Percentiles rank a stretch among this genome's conserved stretches.
These are phyloP conservation scores for Ustilago nuda DNA, from an alignment of 1,284 basidiomycete genomes.

Conservation along the genomic window DNA sequence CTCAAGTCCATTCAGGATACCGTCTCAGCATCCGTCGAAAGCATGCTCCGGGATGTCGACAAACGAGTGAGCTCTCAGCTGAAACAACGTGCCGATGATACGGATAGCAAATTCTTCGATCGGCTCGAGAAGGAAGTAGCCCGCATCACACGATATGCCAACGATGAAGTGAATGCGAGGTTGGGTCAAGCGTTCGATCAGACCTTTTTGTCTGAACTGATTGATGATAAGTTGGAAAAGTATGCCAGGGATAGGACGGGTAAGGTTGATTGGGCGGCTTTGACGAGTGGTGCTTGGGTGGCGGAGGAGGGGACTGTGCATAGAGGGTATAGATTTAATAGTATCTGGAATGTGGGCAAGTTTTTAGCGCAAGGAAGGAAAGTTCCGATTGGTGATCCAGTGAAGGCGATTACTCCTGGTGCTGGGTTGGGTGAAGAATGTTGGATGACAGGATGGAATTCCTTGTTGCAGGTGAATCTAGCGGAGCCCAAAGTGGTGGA, in stretches of 20 bases:
- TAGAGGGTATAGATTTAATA: conserved; percentile 38
- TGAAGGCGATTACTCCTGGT: conserved; percentile 47
- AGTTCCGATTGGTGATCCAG: conserved; percentile 43
- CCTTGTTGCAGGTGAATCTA: conserved; percentile 36
- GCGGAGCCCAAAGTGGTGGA: conserved; percentile 36
- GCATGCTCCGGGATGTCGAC: conserved; percentile 45
- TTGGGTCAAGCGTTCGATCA: conserved; percentile 42
- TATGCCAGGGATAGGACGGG: conserved; percentile 40
- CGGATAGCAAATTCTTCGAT: conserved; percentile 31
- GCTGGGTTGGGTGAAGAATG: conserved; percentile 23
- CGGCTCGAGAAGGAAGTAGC: conserved; percentile 33
- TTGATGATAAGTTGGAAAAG: conserved; percentile 31
- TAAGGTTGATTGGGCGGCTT: conserved; percentile 29
- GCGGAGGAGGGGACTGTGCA: conserved; percentile 38
- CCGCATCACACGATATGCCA: conserved; percentile 38
- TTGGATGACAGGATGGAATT: conserved; percentile 49
- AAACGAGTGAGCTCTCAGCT: conserved; percentile 34
- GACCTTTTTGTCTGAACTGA: conserved; percentile 33
- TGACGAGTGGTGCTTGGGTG: conserved; percentile 39
- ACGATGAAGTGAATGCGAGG: conserved; percentile 39
- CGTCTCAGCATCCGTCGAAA: conserved; percentile 35
- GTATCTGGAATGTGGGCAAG: conserved; percentile 38
- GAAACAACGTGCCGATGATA: conserved; percentile 46
- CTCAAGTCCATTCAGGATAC: conserved; percentile 37
- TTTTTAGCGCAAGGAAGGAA: conserved; percentile 42